Conservation (phyloP, 306 rosid species). For the Casuarina glauca region DNA sequence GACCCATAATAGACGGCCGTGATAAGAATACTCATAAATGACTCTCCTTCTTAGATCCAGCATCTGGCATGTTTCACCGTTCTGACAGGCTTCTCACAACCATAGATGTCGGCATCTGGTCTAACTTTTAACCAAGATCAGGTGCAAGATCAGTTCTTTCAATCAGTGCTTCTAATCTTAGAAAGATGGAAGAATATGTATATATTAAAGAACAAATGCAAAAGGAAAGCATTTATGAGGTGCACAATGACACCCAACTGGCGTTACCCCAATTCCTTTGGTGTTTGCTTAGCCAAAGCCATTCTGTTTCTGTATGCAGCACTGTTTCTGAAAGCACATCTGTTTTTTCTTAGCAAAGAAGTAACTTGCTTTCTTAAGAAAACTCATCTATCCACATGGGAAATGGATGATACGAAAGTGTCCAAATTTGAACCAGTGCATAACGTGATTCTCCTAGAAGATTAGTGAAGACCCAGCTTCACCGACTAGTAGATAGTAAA, state of each 20-base stretch:
- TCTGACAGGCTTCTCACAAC: not conserved
- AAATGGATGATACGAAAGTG: not conserved
- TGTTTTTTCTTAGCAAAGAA: slow-evolving; percentile 2
- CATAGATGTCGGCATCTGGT: not conserved
- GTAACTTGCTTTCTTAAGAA: not conserved
- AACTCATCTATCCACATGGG: not conserved
- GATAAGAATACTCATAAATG: not conserved
- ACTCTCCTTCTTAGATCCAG: not conserved
- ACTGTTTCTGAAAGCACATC: too few species aligned
- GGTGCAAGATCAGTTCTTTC: not conserved
- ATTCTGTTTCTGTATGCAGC: not conserved
- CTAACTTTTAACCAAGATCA: not conserved
- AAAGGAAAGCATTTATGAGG: too few species aligned
- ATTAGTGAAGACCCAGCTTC: not conserved
- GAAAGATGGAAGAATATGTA: too few species aligned
- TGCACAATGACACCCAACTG: not conserved
- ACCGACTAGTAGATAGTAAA: not conserved
- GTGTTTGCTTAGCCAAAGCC: not conserved
- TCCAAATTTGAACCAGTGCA: not conserved
- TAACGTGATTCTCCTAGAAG: not conserved
- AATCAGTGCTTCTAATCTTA: not conserved
- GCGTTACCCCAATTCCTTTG: not conserved
- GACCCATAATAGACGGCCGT: not conserved
- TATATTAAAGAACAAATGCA: too few species aligned
- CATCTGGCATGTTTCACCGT: not conserved